A percentile compares a stretch with the other conserved stretches of the same genome.
Conservation (phyloP, 1,284 basidiomycete species). For the Marasmius oreades region DNA sequence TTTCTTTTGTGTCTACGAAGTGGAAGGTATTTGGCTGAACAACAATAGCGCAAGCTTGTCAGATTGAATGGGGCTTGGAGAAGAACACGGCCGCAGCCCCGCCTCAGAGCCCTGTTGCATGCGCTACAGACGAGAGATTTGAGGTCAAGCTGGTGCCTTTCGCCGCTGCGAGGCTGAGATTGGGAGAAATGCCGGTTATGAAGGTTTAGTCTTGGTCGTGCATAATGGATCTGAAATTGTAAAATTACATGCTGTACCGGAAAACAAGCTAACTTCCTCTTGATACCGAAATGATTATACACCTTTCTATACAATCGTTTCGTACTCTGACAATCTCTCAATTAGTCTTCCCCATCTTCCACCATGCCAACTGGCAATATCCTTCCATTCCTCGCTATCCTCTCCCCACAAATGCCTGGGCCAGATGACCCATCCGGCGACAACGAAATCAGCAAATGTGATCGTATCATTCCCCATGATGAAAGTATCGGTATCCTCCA, state of each 20-base stretch:
- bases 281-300: no score
- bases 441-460: conserved; percentile 7
- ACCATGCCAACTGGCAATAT: conserved; percentile 7
- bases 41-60: conserved; percentile 27
- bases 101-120: conserved; percentile 30
- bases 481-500: conserved; percentile 24
- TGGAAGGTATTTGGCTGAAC: background rate
- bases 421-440: conserved; percentile 7
- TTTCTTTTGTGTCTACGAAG: background rate
- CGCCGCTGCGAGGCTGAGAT: conserved; percentile 32
- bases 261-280: no score
- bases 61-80: conserved; percentile 31
- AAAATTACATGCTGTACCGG: no score
- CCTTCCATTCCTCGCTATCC: conserved; percentile 12
- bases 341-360: conserved; percentile 8
- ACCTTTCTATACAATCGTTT: background rate
- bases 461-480: conserved; percentile 16
- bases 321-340: background rate
- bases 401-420: conserved; percentile 1
- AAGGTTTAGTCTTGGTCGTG: background rate
- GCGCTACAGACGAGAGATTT: conserved; percentile 24
- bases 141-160: conserved; percentile 35
- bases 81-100: conserved; percentile 32
- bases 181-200: conserved; percentile 38
- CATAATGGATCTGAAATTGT: no score